Base-by-base conservation (phyloP, 1,139 yeast species). In the Saccharomyces pastorianus region DNA sequence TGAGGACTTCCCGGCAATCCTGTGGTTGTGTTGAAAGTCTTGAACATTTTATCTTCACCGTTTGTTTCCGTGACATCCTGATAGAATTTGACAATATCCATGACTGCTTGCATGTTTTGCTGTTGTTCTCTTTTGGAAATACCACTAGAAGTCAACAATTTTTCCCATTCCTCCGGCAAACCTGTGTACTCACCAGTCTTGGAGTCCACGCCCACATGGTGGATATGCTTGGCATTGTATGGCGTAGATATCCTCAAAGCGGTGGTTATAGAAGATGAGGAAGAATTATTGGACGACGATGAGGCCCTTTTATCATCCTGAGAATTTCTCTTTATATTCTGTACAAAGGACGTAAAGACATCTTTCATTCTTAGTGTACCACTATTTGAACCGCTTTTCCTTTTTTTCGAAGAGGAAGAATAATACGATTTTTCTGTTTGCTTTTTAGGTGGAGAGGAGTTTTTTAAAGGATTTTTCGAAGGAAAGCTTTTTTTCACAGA, bases 101-200 rank as follows among this genome's bases (percentile, higher is more conserved):
- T 84, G 7, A 90, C 96, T 0, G 96, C 97, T 70, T 89, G 95
- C 2, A 97, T 96, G 67, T 93, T 90, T 62, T 85, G 87, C 63
- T 86, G 84, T 66, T 90, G 96, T 63, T 93, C 98, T 48, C 79
- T 80, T 62, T 81, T 82, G 5, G 95, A 80, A 52, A 93, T 88
- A 47, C 98, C 98, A 67, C 90, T 85, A 17, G 91, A 95, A 20
- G 85, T 80, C 58, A 93, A 76, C 50, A 90, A 75, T 57, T 81
- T 78, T 63, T 88, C 93, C 99, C 99, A 93, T 68, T 88, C 96
- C 50, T 81, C 82, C 1, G 98, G 99, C 53, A 91, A 76, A 1
- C 96, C 98, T 1, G 93, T 87, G 65, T 86, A 91, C 55, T 88
- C 84, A 8, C 96, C 96, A 34, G 93, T 85, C 62, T 83, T 85